Evolutionary conservation across 148 eudicot species (phyloP).

Genomic region (Heliamphora exappendiculata): DNA sequence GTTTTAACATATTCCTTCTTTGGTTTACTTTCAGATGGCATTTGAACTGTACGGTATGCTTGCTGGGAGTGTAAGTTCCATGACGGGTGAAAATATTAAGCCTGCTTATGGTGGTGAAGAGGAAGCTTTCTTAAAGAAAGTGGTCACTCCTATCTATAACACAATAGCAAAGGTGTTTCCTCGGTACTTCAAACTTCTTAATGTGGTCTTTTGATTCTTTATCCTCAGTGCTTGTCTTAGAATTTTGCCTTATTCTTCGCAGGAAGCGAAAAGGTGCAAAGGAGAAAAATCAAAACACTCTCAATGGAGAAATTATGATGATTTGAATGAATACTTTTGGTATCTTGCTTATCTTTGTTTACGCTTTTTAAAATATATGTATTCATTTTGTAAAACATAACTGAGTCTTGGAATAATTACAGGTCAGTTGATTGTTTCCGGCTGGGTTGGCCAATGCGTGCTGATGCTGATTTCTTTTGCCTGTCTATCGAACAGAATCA

Average conservation of each 20-base stretch:
- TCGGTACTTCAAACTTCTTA: neutral
- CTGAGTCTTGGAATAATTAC: slow-evolving; percentile 14
- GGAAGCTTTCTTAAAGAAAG: slow-evolving; percentile 82
- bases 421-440: slow-evolving; percentile 70
- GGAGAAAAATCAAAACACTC: slow-evolving; percentile 49
- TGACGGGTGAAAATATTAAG: slow-evolving; percentile 81
- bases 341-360: slow-evolving; percentile 16
- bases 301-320: slow-evolving; percentile 66
- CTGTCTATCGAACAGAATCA: slow-evolving; percentile 20
- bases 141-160: slow-evolving; percentile 79
- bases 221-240: neutral
- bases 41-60: slow-evolving; percentile 96
- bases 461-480: slow-evolving; percentile 65
- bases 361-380: neutral
- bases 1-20: neutral
- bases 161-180: slow-evolving; percentile 52
- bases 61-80: slow-evolving; percentile 91
- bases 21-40: slow-evolving; percentile 60
- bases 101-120: slow-evolving; percentile 97
- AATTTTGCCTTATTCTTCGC: slow-evolving; percentile 4
- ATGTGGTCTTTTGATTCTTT: neutral
- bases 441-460: slow-evolving; percentile 77
- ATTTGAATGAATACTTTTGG: slow-evolving; percentile 75
- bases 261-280: slow-evolving; percentile 49
- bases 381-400: neutral